These are phyloP conservation scores for Fusarium sublunatum DNA, from an alignment of 2,329 filamentous ascomycete genomes.

Conservation along the genomic window DNA sequence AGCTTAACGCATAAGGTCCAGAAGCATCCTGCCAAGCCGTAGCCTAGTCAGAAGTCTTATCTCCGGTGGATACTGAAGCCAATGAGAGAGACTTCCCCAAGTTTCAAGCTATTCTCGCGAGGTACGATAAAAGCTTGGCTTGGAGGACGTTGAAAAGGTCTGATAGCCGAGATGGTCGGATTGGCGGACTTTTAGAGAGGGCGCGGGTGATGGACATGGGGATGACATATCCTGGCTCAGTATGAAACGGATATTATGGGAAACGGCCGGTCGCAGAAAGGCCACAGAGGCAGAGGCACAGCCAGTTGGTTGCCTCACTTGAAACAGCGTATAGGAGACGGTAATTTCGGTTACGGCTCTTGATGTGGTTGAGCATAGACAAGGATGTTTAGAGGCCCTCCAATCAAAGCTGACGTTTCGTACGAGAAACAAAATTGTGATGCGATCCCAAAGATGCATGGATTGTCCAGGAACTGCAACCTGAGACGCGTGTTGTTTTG, in stretches of 20 bases:
- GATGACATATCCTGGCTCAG: conserved; percentile 6
- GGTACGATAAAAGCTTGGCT: conserved; percentile 12
- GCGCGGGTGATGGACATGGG: conserved; percentile 18
- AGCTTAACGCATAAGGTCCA: conserved; percentile 1
- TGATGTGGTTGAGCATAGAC: not conserved
- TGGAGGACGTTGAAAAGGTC: conserved; percentile 23
- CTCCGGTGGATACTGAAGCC: conserved; percentile 13
- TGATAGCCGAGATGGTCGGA: conserved; percentile 10
- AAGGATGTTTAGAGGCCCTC: conserved; percentile 13
- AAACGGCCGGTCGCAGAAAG: conserved; percentile 4
- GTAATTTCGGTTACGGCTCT: not conserved
- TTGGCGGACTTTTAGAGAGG: conserved; percentile 29
- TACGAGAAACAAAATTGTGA: conserved; percentile 1
- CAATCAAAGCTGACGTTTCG: conserved; percentile 20
- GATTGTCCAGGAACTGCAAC: conserved; percentile 1
- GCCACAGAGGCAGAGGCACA: conserved; percentile 1
- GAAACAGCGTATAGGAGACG: conserved; percentile 2
- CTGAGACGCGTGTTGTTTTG: conserved; percentile 28
- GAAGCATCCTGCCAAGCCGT: not conserved
- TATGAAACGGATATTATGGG: conserved; percentile 20
- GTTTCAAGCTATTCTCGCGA: conserved; percentile 7
- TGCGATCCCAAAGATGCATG: not conserved
- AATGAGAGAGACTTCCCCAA: conserved; percentile 6
- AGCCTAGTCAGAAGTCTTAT: not conserved
- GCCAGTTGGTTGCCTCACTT: conserved; percentile 19